These are phyloP conservation scores for Lentithecium fluviatile DNA, from an alignment of 495 filamentous ascomycete species.

Conservation along the genomic window DNA sequence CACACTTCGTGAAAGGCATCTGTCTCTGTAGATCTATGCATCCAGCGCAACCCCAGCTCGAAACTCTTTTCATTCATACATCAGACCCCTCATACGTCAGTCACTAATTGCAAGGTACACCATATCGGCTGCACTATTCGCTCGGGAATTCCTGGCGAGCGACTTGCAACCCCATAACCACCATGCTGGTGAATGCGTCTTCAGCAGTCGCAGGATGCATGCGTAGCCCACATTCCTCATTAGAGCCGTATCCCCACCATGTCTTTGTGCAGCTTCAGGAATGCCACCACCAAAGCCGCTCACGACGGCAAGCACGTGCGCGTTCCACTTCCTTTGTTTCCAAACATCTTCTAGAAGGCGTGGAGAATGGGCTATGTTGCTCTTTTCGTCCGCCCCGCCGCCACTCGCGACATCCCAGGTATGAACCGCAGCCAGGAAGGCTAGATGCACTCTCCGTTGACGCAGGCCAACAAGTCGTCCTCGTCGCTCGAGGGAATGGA, in stretches of 20 bases:
- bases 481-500: constrained; percentile 36
- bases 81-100: too few relatives aligned
- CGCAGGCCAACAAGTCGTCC: constrained; percentile 21
- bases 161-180: not conserved
- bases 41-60: too few relatives aligned
- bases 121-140: too few relatives aligned
- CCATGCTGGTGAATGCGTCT: not conserved
- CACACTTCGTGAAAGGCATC: too few relatives aligned
- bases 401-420: constrained; percentile 8
- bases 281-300: constrained; percentile 3
- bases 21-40: too few relatives aligned
- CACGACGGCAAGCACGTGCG: constrained; percentile 8
- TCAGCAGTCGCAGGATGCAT: not conserved
- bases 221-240: constrained; percentile 11
- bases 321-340: constrained; percentile 12
- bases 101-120: too few relatives aligned
- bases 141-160: not conserved
- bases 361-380: constrained; percentile 13
- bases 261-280: constrained; percentile 13
- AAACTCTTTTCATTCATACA: too few relatives aligned
- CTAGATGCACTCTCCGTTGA: constrained; percentile 21
- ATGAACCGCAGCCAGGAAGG: constrained; percentile 17
- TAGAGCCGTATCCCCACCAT: not conserved
- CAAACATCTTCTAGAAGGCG: constrained; percentile 21
- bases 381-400: not conserved